Evolutionary conservation across 1,284 basidiomycete genomes (phyloP), one percentile per base, ranked within the genome.

Genomic region (Termitomyces sp.): DNA sequence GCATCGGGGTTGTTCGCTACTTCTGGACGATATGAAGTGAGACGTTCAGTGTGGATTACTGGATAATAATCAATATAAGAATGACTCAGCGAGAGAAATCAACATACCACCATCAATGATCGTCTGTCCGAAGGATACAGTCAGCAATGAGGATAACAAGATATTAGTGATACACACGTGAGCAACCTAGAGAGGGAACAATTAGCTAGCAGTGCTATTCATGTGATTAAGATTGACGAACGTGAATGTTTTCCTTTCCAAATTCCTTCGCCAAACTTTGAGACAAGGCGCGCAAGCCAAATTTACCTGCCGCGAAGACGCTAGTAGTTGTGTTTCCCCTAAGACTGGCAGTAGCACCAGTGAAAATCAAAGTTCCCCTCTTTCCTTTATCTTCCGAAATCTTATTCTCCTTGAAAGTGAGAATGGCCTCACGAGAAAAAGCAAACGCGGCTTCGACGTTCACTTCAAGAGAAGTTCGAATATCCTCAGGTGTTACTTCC

Each of bases 211-310:
- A n/a, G 34, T 31, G 19, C 3, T 11, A 24, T 11, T 3, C 1
- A 18, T 18, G 9, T 39, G 14, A 19, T 8, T 1, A 21, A 21
- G 19, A 26, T 30, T 49, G 14, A 67, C 75, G 47, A 13, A 84
- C 86, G 68, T 91, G 87, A 50, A 91, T 89, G 59, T 89, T 88
- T 55, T 90, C 71, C 63, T 83, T 83, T 14, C 84, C 84, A 62
- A 90, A 91, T 63, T 91, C 89, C 66, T 91, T 88, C 28, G 80
- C 81, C 64, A 91, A 68, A 54, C 86, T 88, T 72, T 91, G 88
- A 10, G 81, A 80, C 44, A 91, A 68, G 0, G 83, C 83, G 33
- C 88, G 72, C 55, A 82, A 54, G 1, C 78, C 88, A 53, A 79
- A 80, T 68, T 91, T 91, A 2, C 82, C 81, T 3, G 83, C 80